These are phyloP conservation scores for Scedosporium aurantiacum DNA, from an alignment of 2,329 filamentous ascomycete genomes.

Conservation along the genomic window DNA sequence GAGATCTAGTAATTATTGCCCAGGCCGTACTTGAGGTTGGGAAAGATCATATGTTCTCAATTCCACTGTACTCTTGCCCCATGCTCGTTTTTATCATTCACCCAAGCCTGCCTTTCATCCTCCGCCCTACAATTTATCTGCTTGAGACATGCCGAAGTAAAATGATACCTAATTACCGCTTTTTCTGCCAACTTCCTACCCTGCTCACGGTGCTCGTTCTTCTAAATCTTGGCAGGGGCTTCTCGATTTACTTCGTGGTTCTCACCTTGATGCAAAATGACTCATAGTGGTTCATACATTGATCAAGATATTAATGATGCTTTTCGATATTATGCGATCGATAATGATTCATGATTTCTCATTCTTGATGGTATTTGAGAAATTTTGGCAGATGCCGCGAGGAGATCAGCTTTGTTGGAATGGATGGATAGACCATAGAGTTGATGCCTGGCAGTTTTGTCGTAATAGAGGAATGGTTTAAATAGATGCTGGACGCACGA, in stretches of 20 bases:
- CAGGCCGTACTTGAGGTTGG: no score
- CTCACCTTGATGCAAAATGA: neutral
- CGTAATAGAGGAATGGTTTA: neutral
- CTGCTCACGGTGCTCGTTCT: neutral
- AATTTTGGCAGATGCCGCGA: neutral
- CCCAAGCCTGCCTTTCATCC: no score
- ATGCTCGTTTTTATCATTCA: no score
- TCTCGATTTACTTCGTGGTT: neutral
- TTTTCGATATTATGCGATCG: neutral
- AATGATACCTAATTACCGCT: no score
- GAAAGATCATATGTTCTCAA: no score
- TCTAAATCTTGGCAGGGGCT: neutral
- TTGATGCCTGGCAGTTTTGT: neutral
- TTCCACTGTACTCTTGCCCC: no score
- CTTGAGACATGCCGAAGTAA: no score
- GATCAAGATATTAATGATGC: neutral
- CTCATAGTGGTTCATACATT: conserved; percentile 1
- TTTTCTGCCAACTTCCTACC: neutral
- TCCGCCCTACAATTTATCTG: no score
- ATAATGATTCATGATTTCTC: neutral
- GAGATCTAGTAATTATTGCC: no score
- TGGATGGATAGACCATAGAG: neutral
- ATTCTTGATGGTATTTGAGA: neutral
- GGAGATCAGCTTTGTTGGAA: neutral
- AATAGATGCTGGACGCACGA: neutral